These are phyloP conservation scores for Porodaedalea pini DNA, from an alignment of 1,284 basidiomycete genomes.

Conservation along the genomic window DNA sequence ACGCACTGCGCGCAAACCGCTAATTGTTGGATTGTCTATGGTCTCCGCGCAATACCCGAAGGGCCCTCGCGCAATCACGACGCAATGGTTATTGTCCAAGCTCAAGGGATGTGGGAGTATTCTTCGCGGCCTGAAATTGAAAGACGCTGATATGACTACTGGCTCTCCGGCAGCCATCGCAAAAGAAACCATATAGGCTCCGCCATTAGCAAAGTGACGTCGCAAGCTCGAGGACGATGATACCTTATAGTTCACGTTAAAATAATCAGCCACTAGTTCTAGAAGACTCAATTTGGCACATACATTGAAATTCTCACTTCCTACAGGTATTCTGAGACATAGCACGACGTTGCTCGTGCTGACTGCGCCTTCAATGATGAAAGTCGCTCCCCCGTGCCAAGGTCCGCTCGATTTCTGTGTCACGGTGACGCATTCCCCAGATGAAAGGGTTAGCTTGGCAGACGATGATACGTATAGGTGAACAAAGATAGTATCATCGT, in stretches of 20 bases:
- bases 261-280: not conserved
- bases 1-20: slow-evolving; percentile 22
- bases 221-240: not conserved
- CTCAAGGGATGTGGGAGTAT: slow-evolving; percentile 23
- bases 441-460: slow-evolving; percentile 7
- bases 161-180: not conserved
- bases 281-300: not conserved
- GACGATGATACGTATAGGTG: slow-evolving; percentile 24
- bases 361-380: slow-evolving; percentile 12
- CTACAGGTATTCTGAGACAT: slow-evolving; percentile 18
- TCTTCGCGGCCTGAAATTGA: slow-evolving; percentile 18
- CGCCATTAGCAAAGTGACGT: not conserved
- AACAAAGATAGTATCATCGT: slow-evolving; percentile 22
- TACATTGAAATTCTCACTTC: slow-evolving; percentile 18
- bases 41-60: slow-evolving; percentile 26
- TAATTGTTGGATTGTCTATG: slow-evolving; percentile 22
- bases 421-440: slow-evolving; percentile 16
- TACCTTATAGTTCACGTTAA: not conserved
- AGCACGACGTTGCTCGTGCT: slow-evolving; percentile 4
- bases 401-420: slow-evolving; percentile 17
- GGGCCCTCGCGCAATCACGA: slow-evolving; percentile 23
- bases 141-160: not conserved
- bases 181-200: not conserved
- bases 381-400: slow-evolving; percentile 20
- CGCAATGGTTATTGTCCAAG: slow-evolving; percentile 21